Conservation (phyloP, 2,329 filamentous ascomycete species). For the Zalaria sp. region DNA sequence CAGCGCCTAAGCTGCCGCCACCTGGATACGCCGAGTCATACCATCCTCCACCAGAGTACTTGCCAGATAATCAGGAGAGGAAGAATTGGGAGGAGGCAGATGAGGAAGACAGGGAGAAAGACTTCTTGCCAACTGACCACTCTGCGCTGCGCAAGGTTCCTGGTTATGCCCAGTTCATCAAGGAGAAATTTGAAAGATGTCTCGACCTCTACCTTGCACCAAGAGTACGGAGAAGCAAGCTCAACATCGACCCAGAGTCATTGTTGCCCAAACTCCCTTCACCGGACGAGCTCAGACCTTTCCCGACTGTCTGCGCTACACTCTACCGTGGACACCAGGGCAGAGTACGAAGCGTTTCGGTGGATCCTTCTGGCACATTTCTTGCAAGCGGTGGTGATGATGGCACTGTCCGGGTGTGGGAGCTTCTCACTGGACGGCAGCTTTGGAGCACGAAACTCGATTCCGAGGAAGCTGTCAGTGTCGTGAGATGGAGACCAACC, state of each 20-base stretch:
- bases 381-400: slow-evolving; percentile 90
- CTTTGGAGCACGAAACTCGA: slow-evolving; percentile 73
- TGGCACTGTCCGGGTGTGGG: slow-evolving; percentile 83
- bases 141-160: slow-evolving; percentile 81
- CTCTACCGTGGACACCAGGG: slow-evolving; percentile 82
- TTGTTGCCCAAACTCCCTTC: slow-evolving; percentile 84
- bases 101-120: slow-evolving; percentile 78
- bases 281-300: slow-evolving; percentile 85
- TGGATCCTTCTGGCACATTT: slow-evolving; percentile 76
- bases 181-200: slow-evolving; percentile 91
- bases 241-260: slow-evolving; percentile 93
- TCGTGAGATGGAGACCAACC: slow-evolving; percentile 78
- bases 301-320: slow-evolving; percentile 79
- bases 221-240: slow-evolving; percentile 76
- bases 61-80: slow-evolving; percentile 74
- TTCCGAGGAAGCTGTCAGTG: slow-evolving; percentile 64
- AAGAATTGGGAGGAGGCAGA: slow-evolving; percentile 75
- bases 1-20: slow-evolving; percentile 83
- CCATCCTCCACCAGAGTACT: slow-evolving; percentile 87
- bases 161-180: slow-evolving; percentile 78
- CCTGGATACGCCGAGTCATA: slow-evolving; percentile 94
- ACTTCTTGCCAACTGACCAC: slow-evolving; percentile 73
- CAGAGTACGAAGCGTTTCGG: slow-evolving; percentile 67
- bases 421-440: slow-evolving; percentile 71
- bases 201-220: slow-evolving; percentile 92